Evolutionary conservation across 2,329 filamentous ascomycete species (phyloP).

Genomic region (Trichoderma sp.): DNA sequence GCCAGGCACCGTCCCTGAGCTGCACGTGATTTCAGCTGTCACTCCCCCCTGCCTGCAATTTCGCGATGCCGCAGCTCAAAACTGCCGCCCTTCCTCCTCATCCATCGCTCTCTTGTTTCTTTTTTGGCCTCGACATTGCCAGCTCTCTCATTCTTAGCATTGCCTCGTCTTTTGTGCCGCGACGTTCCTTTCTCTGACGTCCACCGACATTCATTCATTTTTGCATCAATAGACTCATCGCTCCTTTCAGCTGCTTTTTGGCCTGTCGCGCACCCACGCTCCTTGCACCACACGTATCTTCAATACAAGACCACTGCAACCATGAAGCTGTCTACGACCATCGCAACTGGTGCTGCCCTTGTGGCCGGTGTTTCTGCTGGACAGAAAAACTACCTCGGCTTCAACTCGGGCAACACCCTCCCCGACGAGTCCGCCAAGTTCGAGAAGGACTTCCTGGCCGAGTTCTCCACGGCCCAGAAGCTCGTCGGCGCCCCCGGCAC

Average conservation of each 20-base stretch:
- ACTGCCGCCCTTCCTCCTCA: conserved; percentile 5
- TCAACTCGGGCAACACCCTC: conserved; percentile 55
- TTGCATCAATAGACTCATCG: conserved; percentile 18
- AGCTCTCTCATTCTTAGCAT: conserved; percentile 22
- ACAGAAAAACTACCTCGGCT: conserved; percentile 54
- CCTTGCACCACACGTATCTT: conserved; percentile 3
- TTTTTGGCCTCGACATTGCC: conserved; percentile 1
- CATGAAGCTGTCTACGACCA: conserved; percentile 50
- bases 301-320: conserved; percentile 35
- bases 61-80: conserved; percentile 24
- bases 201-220: conserved; percentile 14
- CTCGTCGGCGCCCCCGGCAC: conserved; percentile 49
- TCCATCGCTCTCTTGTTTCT: conserved; percentile 3
- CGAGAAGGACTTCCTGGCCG: conserved; percentile 52
- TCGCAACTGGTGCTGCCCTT: conserved; percentile 44
- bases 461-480: conserved; percentile 48
- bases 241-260: background rate
- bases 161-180: conserved; percentile 14
- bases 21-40: conserved; percentile 20
- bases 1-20: conserved; percentile 11
- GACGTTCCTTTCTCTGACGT: conserved; percentile 18
- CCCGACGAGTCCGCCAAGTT: conserved; percentile 55
- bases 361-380: conserved; percentile 46
- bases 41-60: conserved; percentile 21
- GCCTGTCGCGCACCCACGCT: conserved; percentile 15